A percentile compares a stretch with the other conserved stretches of the same genome.
These are phyloP conservation scores for Zygosaccharomyces gambellarensis DNA, from an alignment of 805 yeast genomes.

Conservation along the genomic window DNA sequence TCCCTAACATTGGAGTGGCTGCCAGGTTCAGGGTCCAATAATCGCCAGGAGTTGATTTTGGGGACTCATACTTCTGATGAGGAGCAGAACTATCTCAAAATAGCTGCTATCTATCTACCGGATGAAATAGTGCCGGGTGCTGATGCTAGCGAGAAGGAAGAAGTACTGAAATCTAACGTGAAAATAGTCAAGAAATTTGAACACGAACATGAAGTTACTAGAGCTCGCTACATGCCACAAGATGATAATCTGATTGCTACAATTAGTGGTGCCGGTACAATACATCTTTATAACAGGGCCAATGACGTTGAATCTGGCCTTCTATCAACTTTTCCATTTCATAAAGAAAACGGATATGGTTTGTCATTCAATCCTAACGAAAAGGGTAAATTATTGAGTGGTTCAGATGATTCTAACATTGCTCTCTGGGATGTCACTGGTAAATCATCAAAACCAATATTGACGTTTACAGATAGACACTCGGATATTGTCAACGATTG, in stretches of 20 bases:
- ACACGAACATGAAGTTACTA: constrained; percentile 62
- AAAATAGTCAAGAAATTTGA: constrained; percentile 56
- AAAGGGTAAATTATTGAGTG: constrained; percentile 50
- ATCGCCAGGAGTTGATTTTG: constrained; percentile 50
- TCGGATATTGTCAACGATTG: constrained; percentile 67
- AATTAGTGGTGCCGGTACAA: constrained; percentile 61
- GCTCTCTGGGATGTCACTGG: constrained; percentile 53
- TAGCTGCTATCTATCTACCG: constrained; percentile 60
- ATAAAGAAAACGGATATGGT: constrained; percentile 69
- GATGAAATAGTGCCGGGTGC: constrained; percentile 32
- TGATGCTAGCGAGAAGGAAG: constrained; percentile 28
- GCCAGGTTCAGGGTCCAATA: constrained; percentile 37
- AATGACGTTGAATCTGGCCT: constrained; percentile 28
- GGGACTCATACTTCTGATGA: constrained; percentile 75
- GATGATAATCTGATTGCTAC: constrained; percentile 53
- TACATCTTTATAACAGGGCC: constrained; percentile 46
- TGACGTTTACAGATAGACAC: constrained; percentile 37
- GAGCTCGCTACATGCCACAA: constrained; percentile 69
- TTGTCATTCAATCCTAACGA: constrained; percentile 55
- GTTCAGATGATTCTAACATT: constrained; percentile 61
- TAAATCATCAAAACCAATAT: constrained; percentile 26
- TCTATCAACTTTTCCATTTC: constrained; percentile 42
- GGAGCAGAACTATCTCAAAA: constrained; percentile 59
- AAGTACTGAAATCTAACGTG: constrained; percentile 41
- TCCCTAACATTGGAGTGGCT: constrained; percentile 76